Evolutionary conservation across 352 stramenopile genomes (phyloP).

Genomic region (Phytophthora sp.): DNA sequence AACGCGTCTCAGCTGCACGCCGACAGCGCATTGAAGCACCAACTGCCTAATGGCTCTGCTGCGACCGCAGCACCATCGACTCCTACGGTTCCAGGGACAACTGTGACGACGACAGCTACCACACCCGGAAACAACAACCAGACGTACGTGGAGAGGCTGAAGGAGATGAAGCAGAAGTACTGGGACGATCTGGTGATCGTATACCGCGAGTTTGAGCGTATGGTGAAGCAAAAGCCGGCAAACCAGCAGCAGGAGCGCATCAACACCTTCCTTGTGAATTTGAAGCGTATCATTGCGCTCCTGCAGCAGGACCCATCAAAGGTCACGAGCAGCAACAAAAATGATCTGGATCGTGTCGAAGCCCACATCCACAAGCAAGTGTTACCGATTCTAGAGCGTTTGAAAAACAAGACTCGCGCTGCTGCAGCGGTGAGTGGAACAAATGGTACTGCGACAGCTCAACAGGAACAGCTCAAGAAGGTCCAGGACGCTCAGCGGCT

Average conservation of each 20-base stretch:
- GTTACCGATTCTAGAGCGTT: conserved; percentile 71
- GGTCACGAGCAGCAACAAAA: conserved; percentile 76
- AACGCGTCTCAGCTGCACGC: conserved; percentile 57
- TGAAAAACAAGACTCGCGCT: conserved; percentile 76
- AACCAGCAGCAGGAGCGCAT: conserved; percentile 85
- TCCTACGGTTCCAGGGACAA: conserved; percentile 12
- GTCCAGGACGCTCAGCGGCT: conserved; percentile 66
- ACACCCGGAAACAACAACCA: conserved; percentile 34
- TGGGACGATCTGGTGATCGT: conserved; percentile 86
- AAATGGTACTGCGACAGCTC: conserved; percentile 29
- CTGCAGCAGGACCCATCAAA: conserved; percentile 85
- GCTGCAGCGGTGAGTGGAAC: conserved; percentile 18
- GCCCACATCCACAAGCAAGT: conserved; percentile 87
- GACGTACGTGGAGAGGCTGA: conserved; percentile 75
- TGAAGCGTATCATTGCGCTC: conserved; percentile 83
- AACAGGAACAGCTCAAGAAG: conserved; percentile 72
- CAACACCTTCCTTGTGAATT: conserved; percentile 80
- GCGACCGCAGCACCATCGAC: conserved; percentile 13
- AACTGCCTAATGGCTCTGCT: conserved; percentile 25
- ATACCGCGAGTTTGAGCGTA: conserved; percentile 84
- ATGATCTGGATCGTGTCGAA: conserved; percentile 81
- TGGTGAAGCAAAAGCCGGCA: conserved; percentile 83
- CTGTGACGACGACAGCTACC: conserved; percentile 26
- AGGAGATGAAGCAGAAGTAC: conserved; percentile 82
- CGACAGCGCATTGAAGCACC: conserved; percentile 46